phyloP scores from a whole-genome alignment of 139 green algal genomes.

The Chlamydomonas asymmetrica region DNA sequence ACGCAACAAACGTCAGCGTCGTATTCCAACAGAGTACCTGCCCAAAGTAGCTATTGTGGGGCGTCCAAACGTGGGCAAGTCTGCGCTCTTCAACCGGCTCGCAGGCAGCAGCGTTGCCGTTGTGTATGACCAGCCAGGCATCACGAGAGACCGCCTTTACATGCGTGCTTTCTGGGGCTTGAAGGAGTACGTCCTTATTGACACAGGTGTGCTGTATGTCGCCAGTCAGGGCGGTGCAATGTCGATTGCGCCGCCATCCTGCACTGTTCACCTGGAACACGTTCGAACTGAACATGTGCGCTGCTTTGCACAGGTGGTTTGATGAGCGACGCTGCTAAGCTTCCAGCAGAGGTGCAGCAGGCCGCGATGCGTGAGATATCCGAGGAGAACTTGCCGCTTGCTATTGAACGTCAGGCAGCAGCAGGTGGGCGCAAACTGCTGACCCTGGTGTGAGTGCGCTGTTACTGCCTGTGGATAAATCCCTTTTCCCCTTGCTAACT shows the following conservation, averaged over 20 bases:
- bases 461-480: too few relatives aligned
- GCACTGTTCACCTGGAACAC: neutral
- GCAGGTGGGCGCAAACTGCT: slow-evolving; percentile 48
- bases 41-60: slow-evolving; percentile 86
- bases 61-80: slow-evolving; percentile 96
- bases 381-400: slow-evolving; percentile 66
- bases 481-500: too few relatives aligned
- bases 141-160: slow-evolving; percentile 94
- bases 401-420: slow-evolving; percentile 91
- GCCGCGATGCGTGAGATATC: slow-evolving; percentile 62
- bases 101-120: slow-evolving; percentile 81
- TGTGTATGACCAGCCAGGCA: slow-evolving; percentile 93
- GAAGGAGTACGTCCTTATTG: slow-evolving; percentile 93
- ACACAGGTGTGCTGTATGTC: slow-evolving; percentile 76
- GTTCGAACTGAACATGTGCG: too few relatives aligned
- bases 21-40: slow-evolving; percentile 38
- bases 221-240: neutral
- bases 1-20: slow-evolving; percentile 24
- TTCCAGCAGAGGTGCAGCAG: slow-evolving; percentile 59
- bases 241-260: neutral
- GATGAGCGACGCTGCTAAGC: slow-evolving; percentile 74
- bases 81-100: slow-evolving; percentile 95
- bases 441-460: too few relatives aligned
- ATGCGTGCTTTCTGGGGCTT: slow-evolving; percentile 84
- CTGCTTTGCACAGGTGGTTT: slow-evolving; percentile 66